Conservation (phyloP, 805 yeast genomes). For the Yarrowia hollandica region DNA sequence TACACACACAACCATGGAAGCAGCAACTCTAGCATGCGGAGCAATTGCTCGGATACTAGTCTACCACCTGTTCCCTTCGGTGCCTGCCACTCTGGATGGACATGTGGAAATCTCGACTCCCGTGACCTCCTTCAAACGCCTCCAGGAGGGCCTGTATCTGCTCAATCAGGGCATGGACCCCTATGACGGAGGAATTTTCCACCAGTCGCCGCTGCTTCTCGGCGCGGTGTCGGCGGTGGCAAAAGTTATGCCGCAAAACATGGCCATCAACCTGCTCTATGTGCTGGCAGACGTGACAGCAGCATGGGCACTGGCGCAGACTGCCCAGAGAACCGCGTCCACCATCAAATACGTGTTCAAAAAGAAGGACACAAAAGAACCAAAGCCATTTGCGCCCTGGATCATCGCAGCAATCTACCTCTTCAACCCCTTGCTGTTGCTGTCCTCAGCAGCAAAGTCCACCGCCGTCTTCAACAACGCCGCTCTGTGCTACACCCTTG, state of each 20-base stretch:
- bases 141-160: conserved; percentile 68
- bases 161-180: conserved; percentile 57
- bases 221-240: conserved; percentile 48
- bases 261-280: conserved; percentile 48
- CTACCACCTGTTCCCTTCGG: conserved; percentile 34
- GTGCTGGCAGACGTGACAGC: conserved; percentile 60
- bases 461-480: conserved; percentile 62
- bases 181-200: conserved; percentile 82
- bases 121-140: conserved; percentile 59
- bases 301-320: conserved; percentile 53
- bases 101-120: conserved; percentile 73
- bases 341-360: conserved; percentile 30
- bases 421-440: conserved; percentile 76
- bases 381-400: conserved; percentile 42
- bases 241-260: conserved; percentile 29
- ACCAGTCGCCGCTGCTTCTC: conserved; percentile 78
- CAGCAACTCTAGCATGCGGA: conserved; percentile 31
- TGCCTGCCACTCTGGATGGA: conserved; percentile 45
- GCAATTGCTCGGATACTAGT: conserved; percentile 35
- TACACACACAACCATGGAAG: conserved; percentile 3
- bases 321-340: conserved; percentile 42
- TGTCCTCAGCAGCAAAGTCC: conserved; percentile 69
- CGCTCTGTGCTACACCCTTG: conserved; percentile 51
- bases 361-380: conserved; percentile 36
- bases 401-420: conserved; percentile 64